Conservation (phyloP, 2,329 filamentous ascomycete genomes). For the Simplicillium sp. region DNA sequence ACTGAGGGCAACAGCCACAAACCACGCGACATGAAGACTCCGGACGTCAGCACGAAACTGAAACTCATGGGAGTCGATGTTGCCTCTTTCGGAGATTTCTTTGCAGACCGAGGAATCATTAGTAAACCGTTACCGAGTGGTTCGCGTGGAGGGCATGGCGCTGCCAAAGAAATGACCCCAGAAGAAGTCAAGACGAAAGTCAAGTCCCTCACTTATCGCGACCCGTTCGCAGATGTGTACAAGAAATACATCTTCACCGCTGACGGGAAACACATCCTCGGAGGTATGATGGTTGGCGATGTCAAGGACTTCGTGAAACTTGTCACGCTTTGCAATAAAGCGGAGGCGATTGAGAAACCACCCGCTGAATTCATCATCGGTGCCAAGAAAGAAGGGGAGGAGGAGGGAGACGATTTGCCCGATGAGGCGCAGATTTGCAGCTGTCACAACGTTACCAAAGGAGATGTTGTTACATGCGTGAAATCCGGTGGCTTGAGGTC, state of each 20-base stretch:
- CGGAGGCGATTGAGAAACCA: constrained; percentile 67
- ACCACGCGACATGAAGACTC: constrained; percentile 63
- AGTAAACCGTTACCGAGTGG: constrained; percentile 53
- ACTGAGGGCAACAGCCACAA: constrained; percentile 69
- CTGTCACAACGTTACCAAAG: constrained; percentile 87
- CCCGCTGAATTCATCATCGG: constrained; percentile 80
- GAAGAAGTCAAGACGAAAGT: constrained; percentile 39
- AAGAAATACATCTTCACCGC: constrained; percentile 89
- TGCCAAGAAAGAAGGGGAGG: constrained; percentile 57
- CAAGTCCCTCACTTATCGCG: constrained; percentile 79
- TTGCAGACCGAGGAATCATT: constrained; percentile 77
- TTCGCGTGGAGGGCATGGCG: constrained; percentile 30
- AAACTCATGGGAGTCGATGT: constrained; percentile 87
- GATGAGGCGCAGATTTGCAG: constrained; percentile 88
- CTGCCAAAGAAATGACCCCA: constrained; percentile 15
- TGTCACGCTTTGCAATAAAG: constrained; percentile 76
- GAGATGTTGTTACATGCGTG: constrained; percentile 61
- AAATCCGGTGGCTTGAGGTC: constrained; percentile 75
- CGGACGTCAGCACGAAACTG: constrained; percentile 83
- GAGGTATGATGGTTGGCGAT: constrained; percentile 97
- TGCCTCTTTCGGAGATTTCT: constrained; percentile 89
- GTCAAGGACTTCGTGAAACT: constrained; percentile 85
- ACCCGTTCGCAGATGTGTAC: constrained; percentile 81
- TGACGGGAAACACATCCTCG: constrained; percentile 82
- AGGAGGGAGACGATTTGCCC: constrained; percentile 65